Base-by-base conservation (phyloP, 768 basidiomycete species). In the Lepiota brunneoincarnata region DNA sequence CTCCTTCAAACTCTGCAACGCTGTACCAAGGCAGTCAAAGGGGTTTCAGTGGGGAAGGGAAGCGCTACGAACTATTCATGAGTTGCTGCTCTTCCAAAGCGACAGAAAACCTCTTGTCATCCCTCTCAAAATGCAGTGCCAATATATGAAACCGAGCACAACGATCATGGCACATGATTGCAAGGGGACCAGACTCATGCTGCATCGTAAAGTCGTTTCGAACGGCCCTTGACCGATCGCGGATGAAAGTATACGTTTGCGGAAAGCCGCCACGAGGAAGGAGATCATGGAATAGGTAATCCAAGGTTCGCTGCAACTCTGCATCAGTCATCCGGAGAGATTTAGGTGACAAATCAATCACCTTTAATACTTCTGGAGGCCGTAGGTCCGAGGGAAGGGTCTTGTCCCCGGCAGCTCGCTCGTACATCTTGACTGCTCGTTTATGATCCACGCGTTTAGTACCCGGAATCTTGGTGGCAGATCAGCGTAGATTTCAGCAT, bases 131-230 rank as follows among this genome's bases (percentile, higher is more conserved):
- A 57, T 93, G 91, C 21, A 96, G 67, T 0, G 87, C 87, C 1
- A 98, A 74, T 50, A 98, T 91, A 67, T 98, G 96, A 63, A 91
- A 98, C 35, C 96, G 83, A 38, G 89, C 95, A 65, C 95, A 96
- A 49, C 96, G 84, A 64, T 94, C 95, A 61, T 96, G 89, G 62
- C 90, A 93, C 60, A 91, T 88, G 45, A 96, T 93, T 2, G 94
- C 91, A 41, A 86, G 59, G 1, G 78, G 70, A 6, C 88, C 89
- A 34, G 84, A 86, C 55, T 86, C 81, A 57, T 89, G 89, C 66
- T 98, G 96, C 79, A 97, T 88, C 0, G 92, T 93, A 59, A 98
- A 96, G 67, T 99, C 96, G 61, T 89, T 94, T 24, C 96, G 76
- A 41, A 98, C 89, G 1, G 91, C 77, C 59, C 96, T 82, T 0